Evolutionary conservation across 225 moss, liverwort and hornwort species (phyloP).

Genomic region (Polytrichum commune): DNA sequence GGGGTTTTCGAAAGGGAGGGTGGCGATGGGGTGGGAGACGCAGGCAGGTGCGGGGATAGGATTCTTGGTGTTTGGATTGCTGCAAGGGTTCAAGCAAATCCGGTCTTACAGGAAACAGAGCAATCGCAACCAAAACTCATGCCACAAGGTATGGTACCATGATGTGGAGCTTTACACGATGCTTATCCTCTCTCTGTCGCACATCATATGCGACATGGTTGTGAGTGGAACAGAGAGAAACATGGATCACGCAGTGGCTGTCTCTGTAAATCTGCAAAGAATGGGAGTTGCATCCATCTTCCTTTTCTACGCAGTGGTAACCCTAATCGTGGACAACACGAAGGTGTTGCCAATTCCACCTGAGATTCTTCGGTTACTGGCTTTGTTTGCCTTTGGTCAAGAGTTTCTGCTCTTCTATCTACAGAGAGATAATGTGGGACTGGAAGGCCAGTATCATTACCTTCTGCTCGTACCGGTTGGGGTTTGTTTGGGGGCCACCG

Average conservation of each 20-base stretch:
- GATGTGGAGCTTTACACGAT: conserved; percentile 41
- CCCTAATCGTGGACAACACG: conserved; percentile 65
- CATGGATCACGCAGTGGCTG: conserved; percentile 56
- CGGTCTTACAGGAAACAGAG: conserved; percentile 29
- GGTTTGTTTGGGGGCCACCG: conserved; percentile 56
- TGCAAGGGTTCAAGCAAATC: conserved; percentile 53
- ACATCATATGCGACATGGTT: conserved; percentile 59
- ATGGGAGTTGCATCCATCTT: conserved; percentile 68
- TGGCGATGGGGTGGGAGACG: conserved; percentile 58
- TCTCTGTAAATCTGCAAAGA: conserved; percentile 69
- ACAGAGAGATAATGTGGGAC: conserved; percentile 36
- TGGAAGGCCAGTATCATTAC: conserved; percentile 76
- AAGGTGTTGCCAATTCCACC: conserved; percentile 62
- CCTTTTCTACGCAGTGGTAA: conserved; percentile 59
- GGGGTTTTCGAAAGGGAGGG: not conserved
- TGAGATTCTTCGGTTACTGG: conserved; percentile 56
- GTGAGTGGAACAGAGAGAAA: conserved; percentile 16
- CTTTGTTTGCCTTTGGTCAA: conserved; percentile 67
- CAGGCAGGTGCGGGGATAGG: conserved; percentile 55
- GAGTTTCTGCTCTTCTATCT: conserved; percentile 81
- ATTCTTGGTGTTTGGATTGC: conserved; percentile 57
- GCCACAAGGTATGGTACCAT: conserved; percentile 26
- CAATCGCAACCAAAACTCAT: conserved; percentile 3
- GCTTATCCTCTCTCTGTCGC: conserved; percentile 53
- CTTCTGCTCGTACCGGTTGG: conserved; percentile 79